phyloP scores from a whole-genome alignment of 441 rosid genomes.

The Brassica hybrid region DNA sequence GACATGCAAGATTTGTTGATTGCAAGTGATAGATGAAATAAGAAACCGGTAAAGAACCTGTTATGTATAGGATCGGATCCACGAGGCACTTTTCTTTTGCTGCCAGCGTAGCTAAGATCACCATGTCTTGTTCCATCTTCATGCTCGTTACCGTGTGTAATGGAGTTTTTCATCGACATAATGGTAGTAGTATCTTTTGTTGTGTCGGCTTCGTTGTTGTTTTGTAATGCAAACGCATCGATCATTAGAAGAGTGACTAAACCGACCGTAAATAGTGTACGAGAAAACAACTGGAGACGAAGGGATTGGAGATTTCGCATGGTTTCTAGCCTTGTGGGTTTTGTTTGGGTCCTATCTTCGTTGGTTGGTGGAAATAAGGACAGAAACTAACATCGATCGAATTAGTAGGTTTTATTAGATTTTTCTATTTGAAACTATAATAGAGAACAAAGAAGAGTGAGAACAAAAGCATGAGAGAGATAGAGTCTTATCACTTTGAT shows the following conservation, averaged over 20 bases:
- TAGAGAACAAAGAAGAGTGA: constrained; percentile 34
- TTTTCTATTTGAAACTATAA: constrained; percentile 29
- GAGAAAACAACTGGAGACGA: constrained; percentile 32
- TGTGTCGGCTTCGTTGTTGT: constrained; percentile 22
- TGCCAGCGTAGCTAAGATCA: constrained; percentile 57
- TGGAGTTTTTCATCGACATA: constrained; percentile 22
- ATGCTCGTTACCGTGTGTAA: constrained; percentile 26
- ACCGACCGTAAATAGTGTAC: constrained; percentile 30
- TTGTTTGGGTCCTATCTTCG: constrained; percentile 16
- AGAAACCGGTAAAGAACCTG: constrained; percentile 53
- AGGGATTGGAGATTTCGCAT: constrained; percentile 32
- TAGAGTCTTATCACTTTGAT: constrained; percentile 34
- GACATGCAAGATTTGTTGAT: constrained; percentile 2
- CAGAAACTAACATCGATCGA: constrained; percentile 27
- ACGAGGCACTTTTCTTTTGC: constrained; percentile 84
- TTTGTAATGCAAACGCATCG: constrained; percentile 36
- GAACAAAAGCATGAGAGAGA: constrained; percentile 30
- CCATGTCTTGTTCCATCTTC: constrained; percentile 34
- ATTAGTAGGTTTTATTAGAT: constrained; percentile 22
- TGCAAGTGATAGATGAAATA: constrained; percentile 24
- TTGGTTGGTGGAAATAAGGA: constrained; percentile 27
- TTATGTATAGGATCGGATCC: constrained; percentile 97
- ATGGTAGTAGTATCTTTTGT: constrained; percentile 21
- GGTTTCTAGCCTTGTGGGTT: constrained; percentile 19
- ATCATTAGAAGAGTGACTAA: constrained; percentile 36